These are phyloP conservation scores for Lycium ferocissimum DNA, from an alignment of 257 asterid genomes.

Conservation along the genomic window DNA sequence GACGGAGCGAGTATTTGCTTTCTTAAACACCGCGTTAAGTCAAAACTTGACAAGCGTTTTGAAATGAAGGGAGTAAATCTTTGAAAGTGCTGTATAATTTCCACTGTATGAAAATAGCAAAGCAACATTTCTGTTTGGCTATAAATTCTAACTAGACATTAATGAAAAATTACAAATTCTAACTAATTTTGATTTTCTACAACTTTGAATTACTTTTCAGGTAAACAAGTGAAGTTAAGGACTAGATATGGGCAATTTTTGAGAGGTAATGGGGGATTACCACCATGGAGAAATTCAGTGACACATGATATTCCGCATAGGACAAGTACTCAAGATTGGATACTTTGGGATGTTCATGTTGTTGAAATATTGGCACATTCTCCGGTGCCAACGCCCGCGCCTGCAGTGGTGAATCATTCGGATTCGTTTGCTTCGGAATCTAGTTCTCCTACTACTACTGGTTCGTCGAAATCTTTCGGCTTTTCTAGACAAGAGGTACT, in stretches of 20 bases:
- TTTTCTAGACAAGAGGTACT: slow-evolving; percentile 82
- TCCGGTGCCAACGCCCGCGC: slow-evolving; percentile 40
- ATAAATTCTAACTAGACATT: too few relatives aligned
- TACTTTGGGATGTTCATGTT: slow-evolving; percentile 82
- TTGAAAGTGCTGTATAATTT: too few relatives aligned
- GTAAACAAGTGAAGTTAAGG: slow-evolving; percentile 64
- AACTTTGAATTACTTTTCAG: too few relatives aligned
- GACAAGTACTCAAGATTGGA: slow-evolving; percentile 82
- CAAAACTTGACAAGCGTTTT: too few relatives aligned
- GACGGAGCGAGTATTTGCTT: too few relatives aligned
- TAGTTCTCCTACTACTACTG: slow-evolving; percentile 50
- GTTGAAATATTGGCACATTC: slow-evolving; percentile 55
- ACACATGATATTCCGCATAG: slow-evolving; percentile 94
- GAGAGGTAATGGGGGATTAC: slow-evolving; percentile 86
- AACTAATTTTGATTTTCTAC: too few relatives aligned
- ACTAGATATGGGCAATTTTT: slow-evolving; percentile 88
- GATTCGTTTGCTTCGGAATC: slow-evolving; percentile 67
- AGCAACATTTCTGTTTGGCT: too few relatives aligned
- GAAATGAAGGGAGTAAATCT: too few relatives aligned
- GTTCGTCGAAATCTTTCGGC: slow-evolving; percentile 61
- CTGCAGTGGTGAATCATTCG: slow-evolving; percentile 40
- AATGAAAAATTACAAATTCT: too few relatives aligned
- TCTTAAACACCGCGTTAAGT: too few relatives aligned
- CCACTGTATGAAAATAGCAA: too few relatives aligned
- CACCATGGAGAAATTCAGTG: slow-evolving; percentile 94